Conservation (phyloP, 805 yeast genomes). For the Cyberlindnera petersonii region DNA sequence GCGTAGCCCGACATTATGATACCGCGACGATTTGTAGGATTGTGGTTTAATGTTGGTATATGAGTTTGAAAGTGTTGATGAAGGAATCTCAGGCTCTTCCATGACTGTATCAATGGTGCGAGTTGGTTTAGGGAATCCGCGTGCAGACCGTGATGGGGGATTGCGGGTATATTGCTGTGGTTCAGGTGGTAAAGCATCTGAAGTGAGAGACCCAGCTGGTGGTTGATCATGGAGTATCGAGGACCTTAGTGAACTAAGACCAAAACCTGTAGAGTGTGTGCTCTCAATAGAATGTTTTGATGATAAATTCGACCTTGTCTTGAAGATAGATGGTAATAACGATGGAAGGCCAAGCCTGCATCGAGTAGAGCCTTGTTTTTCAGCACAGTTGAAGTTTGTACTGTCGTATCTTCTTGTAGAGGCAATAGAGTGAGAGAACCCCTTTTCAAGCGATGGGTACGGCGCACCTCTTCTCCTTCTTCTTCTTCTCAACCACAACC, state of each 20-base stretch:
- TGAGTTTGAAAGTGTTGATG: slow-evolving; percentile 2
- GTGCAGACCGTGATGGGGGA: slow-evolving; percentile 6
- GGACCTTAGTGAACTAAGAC: slow-evolving; percentile 12
- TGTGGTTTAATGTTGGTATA: slow-evolving; percentile 6
- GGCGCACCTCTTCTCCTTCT: not conserved
- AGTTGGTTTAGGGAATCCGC: not conserved
- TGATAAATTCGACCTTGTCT: slow-evolving; percentile 3
- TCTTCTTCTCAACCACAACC: slow-evolving; percentile 18
- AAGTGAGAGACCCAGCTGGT: not conserved
- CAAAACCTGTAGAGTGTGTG: slow-evolving; percentile 10
- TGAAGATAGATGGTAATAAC: slow-evolving; percentile 10
- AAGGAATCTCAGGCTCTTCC: slow-evolving; percentile 24
- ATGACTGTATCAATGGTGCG: slow-evolving; percentile 27
- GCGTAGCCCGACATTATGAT: slow-evolving; percentile 19
- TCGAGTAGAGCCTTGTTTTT: not conserved
- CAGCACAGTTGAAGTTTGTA: not conserved
- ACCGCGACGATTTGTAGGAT: slow-evolving; percentile 13
- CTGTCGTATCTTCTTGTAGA: slow-evolving; percentile 26
- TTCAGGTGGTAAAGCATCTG: slow-evolving; percentile 7
- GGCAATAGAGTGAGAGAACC: slow-evolving; percentile 25
- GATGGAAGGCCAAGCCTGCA: slow-evolving; percentile 5
- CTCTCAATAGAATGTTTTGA: slow-evolving; percentile 9
- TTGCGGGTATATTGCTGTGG: slow-evolving; percentile 6
- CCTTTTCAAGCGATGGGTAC: slow-evolving; percentile 19
- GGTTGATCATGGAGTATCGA: slow-evolving; percentile 19